These are phyloP conservation scores for Aspergillus luchuensis DNA, from an alignment of 2,329 filamentous ascomycete species.

Conservation along the genomic window DNA sequence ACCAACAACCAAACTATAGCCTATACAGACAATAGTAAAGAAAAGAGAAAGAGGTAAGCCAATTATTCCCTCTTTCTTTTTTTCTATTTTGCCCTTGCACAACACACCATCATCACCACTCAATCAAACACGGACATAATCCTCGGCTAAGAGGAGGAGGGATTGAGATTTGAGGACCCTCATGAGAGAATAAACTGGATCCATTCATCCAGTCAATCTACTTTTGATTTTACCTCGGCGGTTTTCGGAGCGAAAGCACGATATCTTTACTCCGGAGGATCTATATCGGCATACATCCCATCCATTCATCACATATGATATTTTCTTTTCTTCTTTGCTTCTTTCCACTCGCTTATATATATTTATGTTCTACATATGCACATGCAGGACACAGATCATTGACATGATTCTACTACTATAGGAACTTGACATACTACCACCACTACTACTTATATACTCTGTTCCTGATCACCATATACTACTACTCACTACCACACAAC, in stretches of 20 bases:
- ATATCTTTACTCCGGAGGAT: not conserved
- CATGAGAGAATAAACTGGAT: not conserved
- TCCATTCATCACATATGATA: not conserved
- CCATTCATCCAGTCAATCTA: not conserved
- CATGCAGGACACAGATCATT: not conserved
- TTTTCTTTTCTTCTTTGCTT: not conserved
- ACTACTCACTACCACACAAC: not conserved
- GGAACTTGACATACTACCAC: not conserved
- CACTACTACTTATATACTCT: not conserved
- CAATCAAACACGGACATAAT: not conserved
- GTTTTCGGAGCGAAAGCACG: not conserved
- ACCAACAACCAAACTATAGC: no score
- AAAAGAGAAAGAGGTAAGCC: not conserved
- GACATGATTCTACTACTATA: not conserved
- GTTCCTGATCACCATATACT: not conserved
- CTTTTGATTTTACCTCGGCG: not conserved
- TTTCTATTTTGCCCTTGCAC: not conserved
- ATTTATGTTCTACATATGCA: not conserved
- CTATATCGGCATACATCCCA: not conserved
- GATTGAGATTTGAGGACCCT: not conserved
- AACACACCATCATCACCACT: not conserved
- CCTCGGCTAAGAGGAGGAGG: not conserved
- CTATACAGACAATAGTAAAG: no score
- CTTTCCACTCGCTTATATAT: not conserved
- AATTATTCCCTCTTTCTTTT: not conserved